These are phyloP conservation scores for Orbilia oligospora DNA, from an alignment of 2,329 filamentous ascomycete genomes.

Conservation along the genomic window DNA sequence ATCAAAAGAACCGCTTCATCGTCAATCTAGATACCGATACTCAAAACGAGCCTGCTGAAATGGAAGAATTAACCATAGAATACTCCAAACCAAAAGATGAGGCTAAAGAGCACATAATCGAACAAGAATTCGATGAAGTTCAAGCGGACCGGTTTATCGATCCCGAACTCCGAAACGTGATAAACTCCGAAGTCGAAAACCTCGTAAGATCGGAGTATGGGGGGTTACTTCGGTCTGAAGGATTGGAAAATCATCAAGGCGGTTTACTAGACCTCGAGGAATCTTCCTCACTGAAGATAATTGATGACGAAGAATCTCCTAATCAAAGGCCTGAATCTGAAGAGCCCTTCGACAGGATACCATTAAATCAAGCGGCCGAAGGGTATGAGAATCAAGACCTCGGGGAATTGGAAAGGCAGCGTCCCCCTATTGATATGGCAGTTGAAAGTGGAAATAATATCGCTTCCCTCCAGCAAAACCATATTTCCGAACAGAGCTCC, in stretches of 20 bases:
- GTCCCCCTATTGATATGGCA: not conserved
- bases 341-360: not conserved
- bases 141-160: not conserved
- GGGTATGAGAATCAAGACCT: not conserved
- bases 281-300: not conserved
- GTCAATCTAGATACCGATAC: not conserved
- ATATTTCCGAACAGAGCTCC: not conserved
- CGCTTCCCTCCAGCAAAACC: not conserved
- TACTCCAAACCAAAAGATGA: not conserved
- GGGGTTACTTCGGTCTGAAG: not conserved
- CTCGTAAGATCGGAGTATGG: conserved; percentile 5
- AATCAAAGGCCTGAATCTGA: no score
- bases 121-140: not conserved
- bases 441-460: not conserved
- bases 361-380: not conserved
- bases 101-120: not conserved
- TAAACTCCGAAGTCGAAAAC: not conserved
- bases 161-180: not conserved
- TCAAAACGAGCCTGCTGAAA: not conserved
- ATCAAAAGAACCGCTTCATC: not conserved
- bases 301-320: not conserved
- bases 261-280: not conserved
- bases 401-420: not conserved
- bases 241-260: not conserved
- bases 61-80: not conserved